A percentile compares a stretch with the other conserved stretches of the same genome.
Conservation (phyloP, 2,329 filamentous ascomycete genomes). For the Teratosphaeria viscida region DNA sequence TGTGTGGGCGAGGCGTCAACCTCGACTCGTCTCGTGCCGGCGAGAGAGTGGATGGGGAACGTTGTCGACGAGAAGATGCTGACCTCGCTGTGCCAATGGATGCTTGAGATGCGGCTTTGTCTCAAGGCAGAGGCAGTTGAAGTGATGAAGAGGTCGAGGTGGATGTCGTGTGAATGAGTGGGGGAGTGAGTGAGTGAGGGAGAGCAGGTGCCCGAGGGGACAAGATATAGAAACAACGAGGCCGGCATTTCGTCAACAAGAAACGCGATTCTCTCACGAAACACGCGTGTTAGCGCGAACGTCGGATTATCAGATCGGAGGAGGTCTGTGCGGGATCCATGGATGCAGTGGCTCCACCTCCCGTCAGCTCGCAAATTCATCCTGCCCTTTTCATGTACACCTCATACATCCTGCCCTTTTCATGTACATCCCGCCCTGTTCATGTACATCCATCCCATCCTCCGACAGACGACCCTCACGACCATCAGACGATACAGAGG, state of each 20-base stretch:
- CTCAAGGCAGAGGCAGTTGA: not conserved
- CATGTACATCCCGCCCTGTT: not conserved
- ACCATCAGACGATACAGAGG: not conserved
- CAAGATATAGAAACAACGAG: not conserved
- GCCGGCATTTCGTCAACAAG: constrained; percentile 1
- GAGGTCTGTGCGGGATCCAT: not conserved
- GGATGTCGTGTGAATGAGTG: not conserved
- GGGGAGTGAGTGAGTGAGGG: not conserved
- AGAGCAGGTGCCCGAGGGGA: not conserved
- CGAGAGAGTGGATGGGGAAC: constrained; percentile 3
- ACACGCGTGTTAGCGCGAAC: not conserved
- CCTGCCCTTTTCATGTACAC: not conserved
- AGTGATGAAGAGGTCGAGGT: not conserved
- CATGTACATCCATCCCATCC: not conserved
- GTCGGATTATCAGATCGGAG: not conserved
- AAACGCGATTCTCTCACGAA: not conserved
- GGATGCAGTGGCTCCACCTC: not conserved
- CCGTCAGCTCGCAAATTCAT: not conserved
- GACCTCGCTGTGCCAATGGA: not conserved
- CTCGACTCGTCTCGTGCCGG: constrained; percentile 8
- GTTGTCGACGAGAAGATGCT: constrained; percentile 2
- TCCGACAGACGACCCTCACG: not conserved
- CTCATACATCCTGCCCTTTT: not conserved
- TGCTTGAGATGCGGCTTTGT: not conserved
- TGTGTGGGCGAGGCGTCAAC: constrained; percentile 15